Evolutionary conservation across 805 yeast genomes (phyloP).

Genomic region (Isabelozyma gotoi): DNA sequence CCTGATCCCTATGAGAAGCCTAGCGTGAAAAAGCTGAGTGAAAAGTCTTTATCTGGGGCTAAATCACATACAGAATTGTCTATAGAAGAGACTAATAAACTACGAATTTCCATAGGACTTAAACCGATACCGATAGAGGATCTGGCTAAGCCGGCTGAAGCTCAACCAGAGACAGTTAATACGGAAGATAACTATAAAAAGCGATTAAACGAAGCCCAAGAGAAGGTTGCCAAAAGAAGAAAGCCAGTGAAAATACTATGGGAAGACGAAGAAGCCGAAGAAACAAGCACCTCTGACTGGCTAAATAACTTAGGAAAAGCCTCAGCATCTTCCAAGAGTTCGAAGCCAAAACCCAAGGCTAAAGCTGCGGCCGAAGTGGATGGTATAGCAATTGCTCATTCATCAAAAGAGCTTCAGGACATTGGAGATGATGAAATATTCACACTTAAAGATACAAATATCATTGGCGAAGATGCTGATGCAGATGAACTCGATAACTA

Average conservation of each 20-base stretch:
- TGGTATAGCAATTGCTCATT: conserved; percentile 47
- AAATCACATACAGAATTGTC: conserved; percentile 15
- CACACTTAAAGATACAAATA: conserved; percentile 54
- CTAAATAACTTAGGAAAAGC: conserved; percentile 27
- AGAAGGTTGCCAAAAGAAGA: conserved; percentile 16
- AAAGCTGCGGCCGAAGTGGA: conserved; percentile 12
- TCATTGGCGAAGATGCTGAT: conserved; percentile 34
- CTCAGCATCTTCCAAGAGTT: conserved; percentile 6
- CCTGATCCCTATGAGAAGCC: conserved; percentile 10
- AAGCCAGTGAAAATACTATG: conserved; percentile 14
- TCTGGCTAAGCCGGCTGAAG: background rate
- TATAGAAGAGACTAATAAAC: conserved; percentile 57
- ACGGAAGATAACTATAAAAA: conserved; percentile 1
- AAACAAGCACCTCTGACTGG: conserved; percentile 42
- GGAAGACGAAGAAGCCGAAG: conserved; percentile 31
- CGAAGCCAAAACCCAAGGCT: conserved; percentile 8
- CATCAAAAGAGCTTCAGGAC: conserved; percentile 34
- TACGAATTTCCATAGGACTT: conserved; percentile 52
- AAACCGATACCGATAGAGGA: conserved; percentile 41
- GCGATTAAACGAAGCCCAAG: conserved; percentile 18
- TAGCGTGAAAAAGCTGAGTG: background rate
- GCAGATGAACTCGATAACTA: conserved; percentile 40
- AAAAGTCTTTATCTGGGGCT: background rate
- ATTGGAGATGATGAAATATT: conserved; percentile 47
- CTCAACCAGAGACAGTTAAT: conserved; percentile 9